phyloP scores from a whole-genome alignment of 371 early-diverging fungal species.

The Aphelidium insulamus region DNA sequence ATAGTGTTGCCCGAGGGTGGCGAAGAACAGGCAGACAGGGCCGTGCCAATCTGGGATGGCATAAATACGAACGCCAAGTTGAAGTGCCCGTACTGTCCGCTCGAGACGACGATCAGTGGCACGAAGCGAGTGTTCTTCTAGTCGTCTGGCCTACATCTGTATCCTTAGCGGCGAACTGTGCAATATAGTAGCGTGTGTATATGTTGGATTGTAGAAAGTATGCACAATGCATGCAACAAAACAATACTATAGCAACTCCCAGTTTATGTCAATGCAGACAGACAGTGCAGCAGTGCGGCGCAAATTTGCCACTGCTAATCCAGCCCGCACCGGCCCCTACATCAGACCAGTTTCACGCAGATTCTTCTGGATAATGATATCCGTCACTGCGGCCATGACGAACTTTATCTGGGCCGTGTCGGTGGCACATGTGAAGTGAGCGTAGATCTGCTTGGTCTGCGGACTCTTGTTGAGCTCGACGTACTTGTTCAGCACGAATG shows the following conservation, averaged over 20 bases:
- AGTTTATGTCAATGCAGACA: too few relatives aligned
- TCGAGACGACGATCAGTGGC: slow-evolving; percentile 46
- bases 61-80: slow-evolving; percentile 26
- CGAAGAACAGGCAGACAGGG: slow-evolving; percentile 5
- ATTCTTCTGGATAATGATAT: slow-evolving; percentile 78
- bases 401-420: slow-evolving; percentile 90
- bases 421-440: slow-evolving; percentile 90
- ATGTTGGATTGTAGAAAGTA: too few relatives aligned
- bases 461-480: slow-evolving; percentile 46
- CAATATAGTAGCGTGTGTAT: too few relatives aligned
- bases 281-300: too few relatives aligned
- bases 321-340: slow-evolving; percentile 20
- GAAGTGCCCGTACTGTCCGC: slow-evolving; percentile 95
- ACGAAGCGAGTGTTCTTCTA: slow-evolving; percentile 62
- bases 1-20: slow-evolving; percentile 6
- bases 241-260: too few relatives aligned
- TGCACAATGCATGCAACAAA: too few relatives aligned
- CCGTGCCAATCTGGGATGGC: neutral
- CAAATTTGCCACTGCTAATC: neutral
- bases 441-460: slow-evolving; percentile 62
- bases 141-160: slow-evolving; percentile 3
- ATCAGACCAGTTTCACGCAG: slow-evolving; percentile 66
- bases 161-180: too few relatives aligned
- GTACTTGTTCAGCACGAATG: slow-evolving; percentile 66
- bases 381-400: slow-evolving; percentile 86